A percentile compares a stretch with the other conserved stretches of the same genome.
These are phyloP conservation scores for Colletotrichum salicis DNA, from an alignment of 2,329 filamentous ascomycete species.

Conservation along the genomic window DNA sequence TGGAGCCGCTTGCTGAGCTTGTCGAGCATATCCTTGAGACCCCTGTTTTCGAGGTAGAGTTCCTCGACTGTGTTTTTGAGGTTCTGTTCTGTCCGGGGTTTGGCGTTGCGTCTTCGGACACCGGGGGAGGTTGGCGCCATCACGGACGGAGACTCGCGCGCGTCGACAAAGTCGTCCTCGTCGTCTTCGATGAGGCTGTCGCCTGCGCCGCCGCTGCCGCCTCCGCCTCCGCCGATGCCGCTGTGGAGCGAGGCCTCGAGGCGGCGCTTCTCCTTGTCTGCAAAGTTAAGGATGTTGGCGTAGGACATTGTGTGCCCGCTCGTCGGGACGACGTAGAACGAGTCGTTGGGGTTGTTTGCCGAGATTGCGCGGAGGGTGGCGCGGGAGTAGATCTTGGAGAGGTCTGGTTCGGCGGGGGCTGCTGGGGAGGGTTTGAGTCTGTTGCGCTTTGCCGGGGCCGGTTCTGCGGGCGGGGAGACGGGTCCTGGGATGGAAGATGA, in stretches of 20 bases:
- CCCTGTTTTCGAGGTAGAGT: slow-evolving; percentile 86
- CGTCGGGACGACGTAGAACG: slow-evolving; percentile 94
- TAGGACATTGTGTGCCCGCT: slow-evolving; percentile 94
- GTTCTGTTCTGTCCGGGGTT: slow-evolving; percentile 54
- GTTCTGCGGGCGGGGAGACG: slow-evolving; percentile 47
- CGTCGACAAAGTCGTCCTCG: slow-evolving; percentile 91
- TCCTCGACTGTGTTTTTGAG: slow-evolving; percentile 82
- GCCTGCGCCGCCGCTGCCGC: slow-evolving; percentile 25
- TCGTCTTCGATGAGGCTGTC: slow-evolving; percentile 67
- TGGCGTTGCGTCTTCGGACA: slow-evolving; percentile 51
- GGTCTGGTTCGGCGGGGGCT: slow-evolving; percentile 71
- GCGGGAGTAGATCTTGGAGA: slow-evolving; percentile 84
- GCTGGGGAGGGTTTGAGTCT: slow-evolving; percentile 46
- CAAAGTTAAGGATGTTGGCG: slow-evolving; percentile 83
- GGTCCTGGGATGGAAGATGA: slow-evolving; percentile 38
- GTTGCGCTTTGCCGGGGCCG: slow-evolving; percentile 50
- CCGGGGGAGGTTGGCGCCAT: slow-evolving; percentile 52
- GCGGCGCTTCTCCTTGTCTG: slow-evolving; percentile 73
- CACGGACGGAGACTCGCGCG: slow-evolving; percentile 70
- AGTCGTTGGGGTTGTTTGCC: slow-evolving; percentile 73
- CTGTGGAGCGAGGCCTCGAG: slow-evolving; percentile 61
- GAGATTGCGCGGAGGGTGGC: slow-evolving; percentile 84
- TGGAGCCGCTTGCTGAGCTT: slow-evolving; percentile 88
- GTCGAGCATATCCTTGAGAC: slow-evolving; percentile 85
- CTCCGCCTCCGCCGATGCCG: not conserved